phyloP scores from a whole-genome alignment of 345 rosid genomes.

The Citrus medica region DNA sequence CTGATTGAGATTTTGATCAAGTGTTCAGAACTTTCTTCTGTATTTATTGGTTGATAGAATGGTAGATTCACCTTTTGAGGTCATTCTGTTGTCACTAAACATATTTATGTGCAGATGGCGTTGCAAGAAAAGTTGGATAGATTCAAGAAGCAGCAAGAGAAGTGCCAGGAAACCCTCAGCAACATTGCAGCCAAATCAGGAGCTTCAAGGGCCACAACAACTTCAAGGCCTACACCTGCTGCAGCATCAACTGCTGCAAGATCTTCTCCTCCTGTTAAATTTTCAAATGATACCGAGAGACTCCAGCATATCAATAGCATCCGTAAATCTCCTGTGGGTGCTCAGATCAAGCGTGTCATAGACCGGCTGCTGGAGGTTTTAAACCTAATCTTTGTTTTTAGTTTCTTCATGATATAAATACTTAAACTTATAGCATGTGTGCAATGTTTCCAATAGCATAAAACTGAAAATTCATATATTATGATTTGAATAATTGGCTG shows the following conservation, averaged over 20 bases:
- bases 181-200: conserved; percentile 54
- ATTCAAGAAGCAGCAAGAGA: conserved; percentile 79
- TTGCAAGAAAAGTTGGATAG: conserved; percentile 56
- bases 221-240: conserved; percentile 19
- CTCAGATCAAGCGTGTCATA: conserved; percentile 92
- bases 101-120: conserved; percentile 42
- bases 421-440: neutral
- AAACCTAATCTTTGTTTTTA: neutral
- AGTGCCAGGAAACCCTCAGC: conserved; percentile 57
- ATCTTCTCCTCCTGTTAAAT: conserved; percentile 48
- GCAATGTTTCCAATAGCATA: neutral
- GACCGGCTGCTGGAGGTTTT: conserved; percentile 55
- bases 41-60: neutral
- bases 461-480: neutral
- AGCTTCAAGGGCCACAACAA: conserved; percentile 25
- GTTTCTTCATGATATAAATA: neutral
- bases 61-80: too few relatives aligned
- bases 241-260: conserved; percentile 33
- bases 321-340: conserved; percentile 73
- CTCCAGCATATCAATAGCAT: conserved; percentile 57
- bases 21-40: neutral
- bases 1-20: neutral
- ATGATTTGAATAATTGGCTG: neutral
- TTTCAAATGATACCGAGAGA: conserved; percentile 74
- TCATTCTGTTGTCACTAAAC: neutral